Evolutionary conservation across 2,329 filamentous ascomycete species (phyloP), one percentile per base, ranked within the genome.

Genomic region (Colletotrichum nymphaeae): DNA sequence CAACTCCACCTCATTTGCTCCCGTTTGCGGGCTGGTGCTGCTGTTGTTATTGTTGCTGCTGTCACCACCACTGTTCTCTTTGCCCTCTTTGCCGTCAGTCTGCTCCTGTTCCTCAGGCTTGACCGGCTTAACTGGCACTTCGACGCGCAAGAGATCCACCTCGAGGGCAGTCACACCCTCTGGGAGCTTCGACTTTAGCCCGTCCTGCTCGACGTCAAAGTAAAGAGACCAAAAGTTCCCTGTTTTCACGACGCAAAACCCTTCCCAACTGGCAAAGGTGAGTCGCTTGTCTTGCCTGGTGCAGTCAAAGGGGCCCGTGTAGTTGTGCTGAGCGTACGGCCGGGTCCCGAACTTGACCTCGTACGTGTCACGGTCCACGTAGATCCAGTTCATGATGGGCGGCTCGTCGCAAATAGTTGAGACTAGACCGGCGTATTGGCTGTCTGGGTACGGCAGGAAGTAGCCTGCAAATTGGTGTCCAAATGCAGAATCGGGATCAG

Each of bases 381-480:
- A 88, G 74, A 88, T 84, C 86, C 86, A 88, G 77, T 88, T 88
- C 76, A 88, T 80, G 74, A 87, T 83, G 1, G 86, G 86, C n/a
- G 86, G 84, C 16, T 84, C 84, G 63, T 87, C 83, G 42, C 83
- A 85, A 52, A 88, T 87, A 11, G 85, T 87, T 60, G 83, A 86
- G 32, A 88, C 86, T 2, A 88, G 78, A 4, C 86, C 86, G 49
- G 86, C 82, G 56, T 84, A 82, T 30, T 79, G 72, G n/a, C 82
- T 75, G n/a, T 88, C 88, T 3, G 89, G 88, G 75, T 90, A 90
- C 1, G 88, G 88, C 26, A 90, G 81, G 75, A 85, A 90, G 76
- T 91, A 90, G 30, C 89, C 89, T 4, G 87, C 84, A 76, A 89
- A 90, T 0, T 86, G 85, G 77, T 90, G 88, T 3, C 87, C 85